Conservation (phyloP, 2,329 filamentous ascomycete genomes). For the Immersiporthe knoxdaviesiana region DNA sequence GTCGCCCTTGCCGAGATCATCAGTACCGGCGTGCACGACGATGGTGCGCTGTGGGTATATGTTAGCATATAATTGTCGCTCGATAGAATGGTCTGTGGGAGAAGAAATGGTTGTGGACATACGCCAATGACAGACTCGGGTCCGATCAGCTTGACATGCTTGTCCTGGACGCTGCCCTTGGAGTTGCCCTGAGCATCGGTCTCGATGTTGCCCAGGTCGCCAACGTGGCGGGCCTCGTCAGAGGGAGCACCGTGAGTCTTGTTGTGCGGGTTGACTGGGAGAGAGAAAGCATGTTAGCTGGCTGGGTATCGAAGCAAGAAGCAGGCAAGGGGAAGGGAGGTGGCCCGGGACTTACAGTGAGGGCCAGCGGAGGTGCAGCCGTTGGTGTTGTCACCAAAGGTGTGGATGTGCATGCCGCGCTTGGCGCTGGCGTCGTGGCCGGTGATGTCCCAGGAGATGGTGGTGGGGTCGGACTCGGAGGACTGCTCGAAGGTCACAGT, state of each 20-base stretch:
- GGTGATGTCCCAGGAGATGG: conserved; percentile 87
- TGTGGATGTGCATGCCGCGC: conserved; percentile 98
- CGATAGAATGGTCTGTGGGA: background rate
- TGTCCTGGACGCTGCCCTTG: conserved; percentile 79
- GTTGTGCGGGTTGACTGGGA: conserved; percentile 86
- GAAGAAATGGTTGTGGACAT: conserved; percentile 41
- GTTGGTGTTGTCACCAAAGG: conserved; percentile 99
- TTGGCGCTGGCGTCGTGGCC: conserved; percentile 94
- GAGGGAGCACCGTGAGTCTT: conserved; percentile 89
- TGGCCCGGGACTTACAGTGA: conserved; percentile 73
- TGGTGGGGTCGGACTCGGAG: conserved; percentile 79
- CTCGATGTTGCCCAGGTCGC: conserved; percentile 96
- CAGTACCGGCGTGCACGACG: conserved; percentile 91
- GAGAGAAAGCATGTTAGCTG: conserved; percentile 23
- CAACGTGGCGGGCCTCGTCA: conserved; percentile 88
- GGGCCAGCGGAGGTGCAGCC: conserved; percentile 98
- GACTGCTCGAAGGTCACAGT: conserved; percentile 95
- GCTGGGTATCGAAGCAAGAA: background rate
- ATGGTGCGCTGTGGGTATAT: conserved; percentile 72
- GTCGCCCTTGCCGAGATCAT: conserved; percentile 91
- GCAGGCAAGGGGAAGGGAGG: background rate
- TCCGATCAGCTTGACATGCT: conserved; percentile 91
- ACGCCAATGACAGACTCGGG: conserved; percentile 93
- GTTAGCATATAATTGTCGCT: conserved; percentile 7
- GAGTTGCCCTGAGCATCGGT: conserved; percentile 92